Percentiles rank a stretch among this genome's conserved stretches.
Evolutionary conservation across 2,329 filamentous ascomycete genomes (phyloP).

Genomic region (Rhynchosporium secalis): DNA sequence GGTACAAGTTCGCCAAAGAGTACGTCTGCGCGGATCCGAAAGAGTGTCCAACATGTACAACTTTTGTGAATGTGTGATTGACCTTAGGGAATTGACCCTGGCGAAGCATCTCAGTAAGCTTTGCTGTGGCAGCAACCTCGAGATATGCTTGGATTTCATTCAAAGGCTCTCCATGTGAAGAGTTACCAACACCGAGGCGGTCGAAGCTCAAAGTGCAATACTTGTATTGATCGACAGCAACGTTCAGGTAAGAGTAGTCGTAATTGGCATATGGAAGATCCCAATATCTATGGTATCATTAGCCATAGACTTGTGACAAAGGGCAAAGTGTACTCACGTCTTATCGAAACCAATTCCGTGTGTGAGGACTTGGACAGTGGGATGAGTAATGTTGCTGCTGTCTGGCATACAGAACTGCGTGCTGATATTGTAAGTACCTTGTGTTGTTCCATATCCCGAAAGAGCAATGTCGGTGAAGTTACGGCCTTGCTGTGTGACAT

Average conservation of each 20-base stretch:
- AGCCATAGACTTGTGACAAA: not conserved
- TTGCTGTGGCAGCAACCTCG: conserved; percentile 58
- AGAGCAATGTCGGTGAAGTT: conserved; percentile 51
- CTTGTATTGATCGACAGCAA: conserved; percentile 53
- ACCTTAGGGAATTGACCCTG: conserved; percentile 47
- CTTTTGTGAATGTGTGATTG: conserved; percentile 42
- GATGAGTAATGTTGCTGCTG: conserved; percentile 39
- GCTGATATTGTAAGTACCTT: conserved; percentile 56
- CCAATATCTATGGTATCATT: conserved; percentile 53
- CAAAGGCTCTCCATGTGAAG: conserved; percentile 58
- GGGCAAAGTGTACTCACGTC: conserved; percentile 36
- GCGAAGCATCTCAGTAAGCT: conserved; percentile 53
- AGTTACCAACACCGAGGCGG: conserved; percentile 60
- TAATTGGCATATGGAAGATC: conserved; percentile 56
- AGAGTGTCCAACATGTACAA: conserved; percentile 63
- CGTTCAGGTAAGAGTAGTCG: conserved; percentile 63
- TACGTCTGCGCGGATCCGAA: conserved; percentile 62
- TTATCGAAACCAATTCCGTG: conserved; percentile 58
- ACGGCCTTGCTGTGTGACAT: conserved; percentile 49
- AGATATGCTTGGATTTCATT: conserved; percentile 58
- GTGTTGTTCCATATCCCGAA: conserved; percentile 50
- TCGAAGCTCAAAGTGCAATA: conserved; percentile 63
- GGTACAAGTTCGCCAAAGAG: conserved; percentile 52
- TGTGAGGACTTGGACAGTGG: conserved; percentile 49
- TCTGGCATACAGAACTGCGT: conserved; percentile 63